Percentiles rank a stretch among this genome's conserved stretches.
Evolutionary conservation across 306 rosid species (phyloP).

Genomic region (Cucumis sativus): DNA sequence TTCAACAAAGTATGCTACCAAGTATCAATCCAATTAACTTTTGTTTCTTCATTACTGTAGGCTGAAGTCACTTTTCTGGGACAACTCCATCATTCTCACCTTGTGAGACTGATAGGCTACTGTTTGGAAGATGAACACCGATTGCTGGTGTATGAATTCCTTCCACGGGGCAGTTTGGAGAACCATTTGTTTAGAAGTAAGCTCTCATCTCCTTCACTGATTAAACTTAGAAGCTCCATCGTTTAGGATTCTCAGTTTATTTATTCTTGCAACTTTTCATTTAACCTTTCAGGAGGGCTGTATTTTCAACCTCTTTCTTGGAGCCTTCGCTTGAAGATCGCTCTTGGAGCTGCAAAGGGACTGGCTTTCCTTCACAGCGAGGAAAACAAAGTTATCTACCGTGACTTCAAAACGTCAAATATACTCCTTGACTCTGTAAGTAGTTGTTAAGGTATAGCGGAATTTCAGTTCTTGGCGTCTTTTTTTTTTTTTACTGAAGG

Average conservation of each 20-base stretch:
- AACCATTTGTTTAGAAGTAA: conserved; percentile 42
- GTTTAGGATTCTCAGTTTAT: background rate
- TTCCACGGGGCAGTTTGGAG: conserved; percentile 48
- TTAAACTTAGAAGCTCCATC: background rate
- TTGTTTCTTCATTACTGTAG: conserved; percentile 12
- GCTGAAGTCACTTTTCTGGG: conserved; percentile 47
- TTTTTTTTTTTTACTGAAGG: background rate
- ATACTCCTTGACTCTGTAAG: conserved; percentile 35
- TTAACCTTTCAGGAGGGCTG: conserved; percentile 28
- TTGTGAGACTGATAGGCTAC: conserved; percentile 36
- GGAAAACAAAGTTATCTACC: conserved; percentile 35
- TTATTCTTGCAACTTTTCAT: background rate
- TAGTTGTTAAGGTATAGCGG: background rate
- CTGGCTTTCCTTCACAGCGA: conserved; percentile 40
- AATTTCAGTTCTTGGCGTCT: background rate
- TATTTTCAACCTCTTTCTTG: conserved; percentile 49
- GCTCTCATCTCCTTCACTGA: background rate
- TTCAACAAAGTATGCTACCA: background rate
- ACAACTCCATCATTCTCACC: conserved; percentile 31
- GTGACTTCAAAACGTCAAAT: conserved; percentile 39
- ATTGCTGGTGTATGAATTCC: conserved; percentile 40
- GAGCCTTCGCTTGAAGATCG: conserved; percentile 37
- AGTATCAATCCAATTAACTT: background rate
- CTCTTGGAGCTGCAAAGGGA: conserved; percentile 44
- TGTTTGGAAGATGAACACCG: conserved; percentile 47